phyloP scores from a whole-genome alignment of 352 stramenopile species.

The Bremia lactucae region DNA sequence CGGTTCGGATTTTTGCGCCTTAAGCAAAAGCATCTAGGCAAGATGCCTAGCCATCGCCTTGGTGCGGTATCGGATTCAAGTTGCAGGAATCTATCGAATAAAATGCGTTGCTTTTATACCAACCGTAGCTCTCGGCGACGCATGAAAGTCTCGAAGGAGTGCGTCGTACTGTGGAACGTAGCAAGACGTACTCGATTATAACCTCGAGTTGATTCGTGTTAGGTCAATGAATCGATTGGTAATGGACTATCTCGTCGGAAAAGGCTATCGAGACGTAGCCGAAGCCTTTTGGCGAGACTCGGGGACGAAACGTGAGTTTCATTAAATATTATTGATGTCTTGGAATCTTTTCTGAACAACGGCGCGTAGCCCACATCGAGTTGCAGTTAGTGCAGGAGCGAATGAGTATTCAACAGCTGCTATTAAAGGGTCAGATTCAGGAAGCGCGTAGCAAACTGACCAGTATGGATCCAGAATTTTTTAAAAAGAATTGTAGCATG shows the following conservation, averaged over 20 bases:
- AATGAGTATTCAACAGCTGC: slow-evolving; percentile 57
- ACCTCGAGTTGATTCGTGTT: slow-evolving; percentile 1
- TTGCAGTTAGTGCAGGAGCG: slow-evolving; percentile 63
- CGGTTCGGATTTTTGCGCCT: slow-evolving; percentile 3
- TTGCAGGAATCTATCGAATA: slow-evolving; percentile 4
- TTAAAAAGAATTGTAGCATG: slow-evolving; percentile 48
- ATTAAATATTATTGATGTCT: too few species aligned
- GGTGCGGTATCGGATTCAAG: slow-evolving; percentile 6
- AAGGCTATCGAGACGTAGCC: slow-evolving; percentile 63
- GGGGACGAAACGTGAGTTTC: slow-evolving; percentile 48
- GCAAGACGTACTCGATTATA: neutral
- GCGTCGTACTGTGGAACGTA: slow-evolving; percentile 1
- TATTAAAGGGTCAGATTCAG: slow-evolving; percentile 53
- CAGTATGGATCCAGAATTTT: slow-evolving; percentile 44
- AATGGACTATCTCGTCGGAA: slow-evolving; percentile 77
- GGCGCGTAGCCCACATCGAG: slow-evolving; percentile 42
- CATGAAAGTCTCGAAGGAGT: slow-evolving; percentile 68
- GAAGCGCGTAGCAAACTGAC: slow-evolving; percentile 43
- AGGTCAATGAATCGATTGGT: slow-evolving; percentile 72
- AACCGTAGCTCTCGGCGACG: slow-evolving; percentile 25
- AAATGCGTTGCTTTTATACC: slow-evolving; percentile 16
- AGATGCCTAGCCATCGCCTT: slow-evolving; percentile 12
- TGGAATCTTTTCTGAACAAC: neutral
- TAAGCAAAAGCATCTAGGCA: slow-evolving; percentile 15
- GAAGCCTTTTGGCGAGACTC: slow-evolving; percentile 68